Percentiles rank a stretch among this genome's conserved stretches.
These are phyloP conservation scores for Leptographium radiaticola DNA, from an alignment of 2,329 filamentous ascomycete genomes.

Conservation along the genomic window DNA sequence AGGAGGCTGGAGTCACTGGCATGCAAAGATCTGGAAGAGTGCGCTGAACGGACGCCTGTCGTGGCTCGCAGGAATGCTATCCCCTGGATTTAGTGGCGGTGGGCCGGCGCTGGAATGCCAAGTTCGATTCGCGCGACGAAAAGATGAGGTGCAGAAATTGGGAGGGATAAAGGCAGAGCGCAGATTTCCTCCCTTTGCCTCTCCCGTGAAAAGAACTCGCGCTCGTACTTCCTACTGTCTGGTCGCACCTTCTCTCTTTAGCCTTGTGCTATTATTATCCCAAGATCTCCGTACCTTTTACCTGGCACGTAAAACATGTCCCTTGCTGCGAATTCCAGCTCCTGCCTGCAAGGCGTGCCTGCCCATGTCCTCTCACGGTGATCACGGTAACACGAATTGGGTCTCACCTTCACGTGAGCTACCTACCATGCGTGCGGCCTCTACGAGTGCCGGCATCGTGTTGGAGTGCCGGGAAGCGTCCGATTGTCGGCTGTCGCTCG, in stretches of 20 bases:
- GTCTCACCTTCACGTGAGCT: neutral
- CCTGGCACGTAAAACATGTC: no score
- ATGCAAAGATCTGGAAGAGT: neutral
- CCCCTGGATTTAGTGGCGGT: neutral
- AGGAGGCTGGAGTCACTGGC: neutral
- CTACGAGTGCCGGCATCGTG: neutral
- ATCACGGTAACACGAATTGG: no score
- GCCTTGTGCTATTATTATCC: no score
- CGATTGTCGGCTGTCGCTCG: constrained; percentile 2
- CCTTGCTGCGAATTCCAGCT: no score
- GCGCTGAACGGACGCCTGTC: neutral
- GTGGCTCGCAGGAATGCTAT: neutral
- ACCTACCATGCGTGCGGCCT: neutral
- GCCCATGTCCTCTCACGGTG: no score
- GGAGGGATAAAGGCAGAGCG: neutral
- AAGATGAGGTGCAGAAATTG: neutral
- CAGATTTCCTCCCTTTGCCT: no score
- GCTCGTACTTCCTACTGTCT: no score
- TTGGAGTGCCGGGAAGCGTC: neutral
- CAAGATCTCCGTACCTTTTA: no score
- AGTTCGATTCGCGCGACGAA: neutral
- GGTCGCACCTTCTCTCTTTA: no score
- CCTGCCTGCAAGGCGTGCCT: no score
- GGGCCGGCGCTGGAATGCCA: neutral
- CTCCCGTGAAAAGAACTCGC: no score